phyloP scores from a whole-genome alignment of 495 filamentous ascomycete species.

The Bombardia bombarda region DNA sequence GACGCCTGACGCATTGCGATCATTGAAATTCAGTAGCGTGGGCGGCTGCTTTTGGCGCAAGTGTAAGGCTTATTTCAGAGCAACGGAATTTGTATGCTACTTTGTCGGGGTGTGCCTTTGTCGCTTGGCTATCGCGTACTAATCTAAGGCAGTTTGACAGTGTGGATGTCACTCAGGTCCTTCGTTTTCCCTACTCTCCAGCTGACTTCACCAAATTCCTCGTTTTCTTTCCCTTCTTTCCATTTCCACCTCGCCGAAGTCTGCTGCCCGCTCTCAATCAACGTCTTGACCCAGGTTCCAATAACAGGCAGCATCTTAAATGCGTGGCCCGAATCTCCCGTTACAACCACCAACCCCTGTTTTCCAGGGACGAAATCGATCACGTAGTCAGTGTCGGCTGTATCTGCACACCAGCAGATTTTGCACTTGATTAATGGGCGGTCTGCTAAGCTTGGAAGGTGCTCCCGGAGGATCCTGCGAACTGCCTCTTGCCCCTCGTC shows the following conservation, averaged over 20 bases:
- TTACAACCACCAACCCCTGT: constrained; percentile 35
- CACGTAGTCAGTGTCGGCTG: constrained; percentile 46
- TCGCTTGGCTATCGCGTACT: too few relatives aligned
- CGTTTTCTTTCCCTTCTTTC: constrained; percentile 9
- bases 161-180: constrained; percentile 2
- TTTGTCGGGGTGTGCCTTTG: too few relatives aligned
- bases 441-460: constrained; percentile 40
- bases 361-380: constrained; percentile 46
- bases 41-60: too few relatives aligned
- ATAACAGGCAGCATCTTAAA: constrained; percentile 53
- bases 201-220: background rate
- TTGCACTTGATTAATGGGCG: constrained; percentile 39
- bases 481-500: constrained; percentile 39
- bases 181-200: background rate
- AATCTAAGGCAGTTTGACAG: too few relatives aligned
- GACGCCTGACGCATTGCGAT: too few relatives aligned
- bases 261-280: constrained; percentile 16
- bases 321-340: constrained; percentile 45
- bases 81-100: too few relatives aligned
- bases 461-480: constrained; percentile 38
- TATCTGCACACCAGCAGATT: constrained; percentile 53
- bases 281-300: constrained; percentile 38
- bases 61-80: too few relatives aligned
- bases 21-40: too few relatives aligned
- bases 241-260: constrained; percentile 16